Base-by-base conservation (phyloP, 768 basidiomycete species). In the Calvatia gigantea region DNA sequence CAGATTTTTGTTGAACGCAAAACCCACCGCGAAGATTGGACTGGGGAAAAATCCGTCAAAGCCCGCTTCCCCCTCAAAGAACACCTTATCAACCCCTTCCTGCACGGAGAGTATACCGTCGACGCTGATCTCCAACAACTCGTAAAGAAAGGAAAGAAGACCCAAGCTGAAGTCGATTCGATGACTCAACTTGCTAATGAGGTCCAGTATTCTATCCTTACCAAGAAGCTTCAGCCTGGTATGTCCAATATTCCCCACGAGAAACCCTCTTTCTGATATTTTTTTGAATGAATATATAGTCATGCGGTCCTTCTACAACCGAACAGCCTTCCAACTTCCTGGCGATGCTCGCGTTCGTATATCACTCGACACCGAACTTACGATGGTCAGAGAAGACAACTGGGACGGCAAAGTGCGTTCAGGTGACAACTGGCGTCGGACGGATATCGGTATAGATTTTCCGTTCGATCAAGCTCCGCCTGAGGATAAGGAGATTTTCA, bases 321-420 rank as follows among this genome's bases (percentile, higher is more conserved):
- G 97, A 38, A 98, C 97, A 12, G 97, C 97, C 1, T 99, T 99
- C 79, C 97, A 99, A 71, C 83, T 99, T 21, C 97, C 97, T 7
- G 96, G 96, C 19, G 96, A 99, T 66, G 96, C 94, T n/a, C 85
- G 93, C 49, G 97, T 99, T 33, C 94, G 97, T 48, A 98, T 99
- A 58, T 98, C 97, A 15, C 85, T 99, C 57, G 97, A 99, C 66
- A 99, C 97, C 0, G 93, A 98, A 68, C 82, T 99, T 31, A 89
- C 91, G 3, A 86, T 99, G 81, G 70, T 97, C 51, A 83, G 97
- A 58, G 97, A 99, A 71, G 97, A 98, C 65, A 91, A 97, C 65
- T 98, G 95, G 91, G 95, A 98, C 69, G 91, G 88, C 1, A 67
- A 69, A 35, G 67, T 69, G 5, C 87, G 96, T n/a, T 74, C 93